A percentile compares a stretch with the other conserved stretches of the same genome.
phyloP scores from a whole-genome alignment of 768 basidiomycete genomes.

The Leccinum imitatum region DNA sequence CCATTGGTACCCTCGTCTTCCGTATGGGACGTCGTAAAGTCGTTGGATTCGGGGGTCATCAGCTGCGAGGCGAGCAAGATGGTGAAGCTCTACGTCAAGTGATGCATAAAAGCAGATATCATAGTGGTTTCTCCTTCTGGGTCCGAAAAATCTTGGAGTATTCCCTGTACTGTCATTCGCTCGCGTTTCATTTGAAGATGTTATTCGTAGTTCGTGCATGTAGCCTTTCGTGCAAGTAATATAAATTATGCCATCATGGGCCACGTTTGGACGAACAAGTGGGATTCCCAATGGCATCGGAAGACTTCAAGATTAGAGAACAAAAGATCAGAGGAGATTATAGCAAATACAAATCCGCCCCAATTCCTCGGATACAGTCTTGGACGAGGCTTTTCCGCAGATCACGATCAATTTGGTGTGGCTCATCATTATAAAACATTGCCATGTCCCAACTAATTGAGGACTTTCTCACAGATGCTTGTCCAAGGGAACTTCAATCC shows the following conservation, averaged over 20 bases:
- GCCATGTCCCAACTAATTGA: background rate
- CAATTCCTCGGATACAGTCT: slow-evolving; percentile 32
- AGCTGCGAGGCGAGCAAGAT: background rate
- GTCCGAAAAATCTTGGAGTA: background rate
- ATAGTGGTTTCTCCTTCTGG: background rate
- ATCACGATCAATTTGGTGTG: slow-evolving; percentile 59
- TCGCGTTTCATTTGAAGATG: background rate
- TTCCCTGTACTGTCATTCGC: background rate
- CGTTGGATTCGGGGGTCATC: background rate
- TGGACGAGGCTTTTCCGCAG: slow-evolving; percentile 65
- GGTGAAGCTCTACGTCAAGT: background rate
- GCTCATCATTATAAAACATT: background rate
- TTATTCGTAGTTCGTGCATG: background rate
- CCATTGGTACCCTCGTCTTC: background rate
- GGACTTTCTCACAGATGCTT: slow-evolving; percentile 41
- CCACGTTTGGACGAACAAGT: no score
- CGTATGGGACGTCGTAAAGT: background rate
- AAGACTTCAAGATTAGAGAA: no score
- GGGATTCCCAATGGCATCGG: no score
- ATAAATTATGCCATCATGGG: no score
- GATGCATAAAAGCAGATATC: background rate
- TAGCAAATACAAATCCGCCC: no score
- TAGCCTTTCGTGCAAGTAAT: background rate
- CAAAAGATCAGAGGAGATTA: no score
- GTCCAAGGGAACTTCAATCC: slow-evolving; percentile 47